These are phyloP conservation scores for Paraglomus occultum DNA, from an alignment of 192 early-diverging fungal genomes.

Conservation along the genomic window DNA sequence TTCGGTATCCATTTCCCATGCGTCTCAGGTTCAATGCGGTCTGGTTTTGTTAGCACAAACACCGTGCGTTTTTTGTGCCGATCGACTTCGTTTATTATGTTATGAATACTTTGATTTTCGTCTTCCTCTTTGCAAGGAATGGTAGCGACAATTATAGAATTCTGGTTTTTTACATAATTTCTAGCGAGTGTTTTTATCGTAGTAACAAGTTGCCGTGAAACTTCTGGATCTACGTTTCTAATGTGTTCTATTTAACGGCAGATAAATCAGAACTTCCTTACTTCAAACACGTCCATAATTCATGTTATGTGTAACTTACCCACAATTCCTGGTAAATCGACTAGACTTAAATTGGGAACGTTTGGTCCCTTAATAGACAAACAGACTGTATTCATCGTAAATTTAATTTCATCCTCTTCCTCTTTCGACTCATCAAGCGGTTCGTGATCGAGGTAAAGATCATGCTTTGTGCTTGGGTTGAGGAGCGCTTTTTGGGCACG, in stretches of 20 bases:
- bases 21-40: slow-evolving; percentile 56
- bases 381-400: slow-evolving; percentile 52
- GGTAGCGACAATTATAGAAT: slow-evolving; percentile 55
- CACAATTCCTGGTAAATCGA: slow-evolving; percentile 63
- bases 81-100: slow-evolving; percentile 53
- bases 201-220: too few relatives aligned
- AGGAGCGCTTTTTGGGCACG: slow-evolving; percentile 56
- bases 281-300: too few relatives aligned
- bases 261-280: not conserved
- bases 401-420: slow-evolving; percentile 49
- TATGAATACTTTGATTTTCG: slow-evolving; percentile 56
- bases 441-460: slow-evolving; percentile 14
- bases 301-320: slow-evolving; percentile 43
- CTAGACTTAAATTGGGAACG: slow-evolving; percentile 52
- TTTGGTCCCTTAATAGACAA: slow-evolving; percentile 52
- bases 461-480: slow-evolving; percentile 39
- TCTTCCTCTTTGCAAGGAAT: slow-evolving; percentile 62
- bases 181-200: slow-evolving; percentile 46
- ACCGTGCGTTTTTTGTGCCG: slow-evolving; percentile 49
- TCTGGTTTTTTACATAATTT: slow-evolving; percentile 47
- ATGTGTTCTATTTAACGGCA: not conserved
- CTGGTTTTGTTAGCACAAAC: slow-evolving; percentile 62
- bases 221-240: slow-evolving; percentile 22
- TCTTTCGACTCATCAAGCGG: slow-evolving; percentile 25
- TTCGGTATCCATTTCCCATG: slow-evolving; percentile 52